Evolutionary conservation across 1,284 basidiomycete genomes (phyloP), one percentile per base, ranked within the genome.

Genomic region (Naganishia sp.): DNA sequence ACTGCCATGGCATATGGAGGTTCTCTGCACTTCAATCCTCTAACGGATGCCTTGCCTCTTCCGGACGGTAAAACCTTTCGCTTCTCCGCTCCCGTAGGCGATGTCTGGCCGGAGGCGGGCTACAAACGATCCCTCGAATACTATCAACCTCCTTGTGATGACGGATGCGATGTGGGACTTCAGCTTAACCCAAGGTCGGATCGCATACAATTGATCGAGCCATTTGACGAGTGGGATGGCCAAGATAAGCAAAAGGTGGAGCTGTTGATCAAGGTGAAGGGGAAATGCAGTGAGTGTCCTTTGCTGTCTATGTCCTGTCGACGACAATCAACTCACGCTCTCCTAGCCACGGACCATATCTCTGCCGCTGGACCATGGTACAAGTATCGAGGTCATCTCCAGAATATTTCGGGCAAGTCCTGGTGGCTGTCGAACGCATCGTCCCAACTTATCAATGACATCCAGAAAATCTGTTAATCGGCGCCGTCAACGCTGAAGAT

Each of bases 291-390:
- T 68, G 56, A 66, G 59, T 66, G 16, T 28, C n/a, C 36, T 15
- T 7, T 39, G 21, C 43, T 44, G 33, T 21, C 28, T 10, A 28
- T 21, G 43, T 15, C 13, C 36, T 11, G 23, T 11, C 15, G 18
- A 18, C 31, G 15, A 16, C 18, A n/a, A 5, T 49, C 5, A 3
- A n/a, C 23, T 21, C 21, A 15, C 21, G 3, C 1, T 31, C 18
- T 36, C 25, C n/a, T 78, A 66, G 96, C 93, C 18, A 97, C 94
- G 21, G 94, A 97, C 75, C 92, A 94, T 76, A 94, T 94, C 63
- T 92, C 90, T 49, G 92, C 92, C 45, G 92, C 92, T 44, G 92
- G 92, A 3, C 90, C 90, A 36, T 97, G 94, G 94, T 81, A 97
- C 70, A 95, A 95, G 81, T 97, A 94, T 81, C 95, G 73, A 61